Percentiles rank a stretch among this genome's conserved stretches.
These are phyloP conservation scores for Nematocida parisii DNA, from an alignment of 371 early-diverging fungal genomes.

Conservation along the genomic window DNA sequence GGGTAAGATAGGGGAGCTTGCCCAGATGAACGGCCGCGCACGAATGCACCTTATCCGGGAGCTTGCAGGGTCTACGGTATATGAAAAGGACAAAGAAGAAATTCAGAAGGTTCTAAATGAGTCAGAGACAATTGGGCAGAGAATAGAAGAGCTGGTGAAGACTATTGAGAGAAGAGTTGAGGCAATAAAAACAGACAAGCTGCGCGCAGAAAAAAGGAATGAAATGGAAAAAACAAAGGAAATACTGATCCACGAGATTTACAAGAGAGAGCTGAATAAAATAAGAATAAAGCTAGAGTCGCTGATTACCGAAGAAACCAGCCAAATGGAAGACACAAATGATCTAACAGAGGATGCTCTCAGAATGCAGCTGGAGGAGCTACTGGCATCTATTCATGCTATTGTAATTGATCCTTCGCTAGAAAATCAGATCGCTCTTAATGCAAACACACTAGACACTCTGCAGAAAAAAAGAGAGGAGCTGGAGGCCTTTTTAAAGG, in stretches of 20 bases:
- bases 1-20: constrained; percentile 85
- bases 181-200: constrained; percentile 85
- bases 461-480: background rate
- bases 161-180: constrained; percentile 81
- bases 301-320: constrained; percentile 45
- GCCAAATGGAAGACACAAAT: constrained; percentile 14
- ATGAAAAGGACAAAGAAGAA: constrained; percentile 85
- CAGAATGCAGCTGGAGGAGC: constrained; percentile 23
- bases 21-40: constrained; percentile 84
- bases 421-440: background rate
- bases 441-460: background rate
- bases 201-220: constrained; percentile 72
- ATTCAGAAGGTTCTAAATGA: constrained; percentile 85
- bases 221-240: constrained; percentile 68
- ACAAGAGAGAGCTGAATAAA: constrained; percentile 72
- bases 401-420: background rate
- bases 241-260: constrained; percentile 68
- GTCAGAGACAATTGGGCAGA: constrained; percentile 73
- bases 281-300: constrained; percentile 71
- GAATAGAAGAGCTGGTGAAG: constrained; percentile 80
- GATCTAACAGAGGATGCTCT: constrained; percentile 62
- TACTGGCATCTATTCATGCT: constrained; percentile 29
- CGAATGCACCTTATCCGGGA: constrained; percentile 85
- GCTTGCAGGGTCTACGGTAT: constrained; percentile 92
- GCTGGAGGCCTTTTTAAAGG: background rate